Evolutionary conservation across 352 stramenopile genomes (phyloP), one percentile per base, ranked within the genome.

Genomic region (Blastocystis sp.): DNA sequence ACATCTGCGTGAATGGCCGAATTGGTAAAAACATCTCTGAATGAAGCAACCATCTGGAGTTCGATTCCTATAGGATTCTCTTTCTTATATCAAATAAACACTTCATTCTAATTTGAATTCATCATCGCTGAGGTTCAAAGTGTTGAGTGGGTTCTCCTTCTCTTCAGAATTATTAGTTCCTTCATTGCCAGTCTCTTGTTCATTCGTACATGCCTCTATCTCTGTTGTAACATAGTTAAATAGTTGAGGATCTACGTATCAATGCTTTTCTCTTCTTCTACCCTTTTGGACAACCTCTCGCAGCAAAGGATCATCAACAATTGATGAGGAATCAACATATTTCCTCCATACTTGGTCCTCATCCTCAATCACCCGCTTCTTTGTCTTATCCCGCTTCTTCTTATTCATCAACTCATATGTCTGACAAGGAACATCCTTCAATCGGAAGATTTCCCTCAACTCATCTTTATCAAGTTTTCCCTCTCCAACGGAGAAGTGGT

Each of bases 321-420:
- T 54, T 29, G 66, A 78, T n/a, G 54, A 43, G 4, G 5, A n/a
- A n/a, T 51, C 66, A 7, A 42, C 16, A 29, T 78, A 78, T 39
- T 24, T 27, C 19, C 39, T 39, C 66, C 66, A 78, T 0, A 78
- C 66, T 19, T 24, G 7, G 32, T 78, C 66, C 19, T 59, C 27
- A 43, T 21, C 66, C 37, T 57, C 32, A 21, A 35, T 24, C 65
- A 27, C 52, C 11, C 19, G 14, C 4, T n/a, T 43, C 59, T n/a
- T 29, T n/a, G 2, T 46, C 32, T 27, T 24, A 21, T 58, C 37
- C 9, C 43, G 24, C 12, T 29, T 85, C 56, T 69, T 85, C 32
- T 37, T 35, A 21, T 71, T 85, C 74, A 85, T 67, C 59, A 85
- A 49, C 29, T 42, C 14, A 35, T 85, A 85, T 12, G 74, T 85